A percentile compares a stretch with the other conserved stretches of the same genome.
These are phyloP conservation scores for Lasiodiplodia gonubiensis DNA, from an alignment of 2,329 filamentous ascomycete genomes.

Conservation along the genomic window DNA sequence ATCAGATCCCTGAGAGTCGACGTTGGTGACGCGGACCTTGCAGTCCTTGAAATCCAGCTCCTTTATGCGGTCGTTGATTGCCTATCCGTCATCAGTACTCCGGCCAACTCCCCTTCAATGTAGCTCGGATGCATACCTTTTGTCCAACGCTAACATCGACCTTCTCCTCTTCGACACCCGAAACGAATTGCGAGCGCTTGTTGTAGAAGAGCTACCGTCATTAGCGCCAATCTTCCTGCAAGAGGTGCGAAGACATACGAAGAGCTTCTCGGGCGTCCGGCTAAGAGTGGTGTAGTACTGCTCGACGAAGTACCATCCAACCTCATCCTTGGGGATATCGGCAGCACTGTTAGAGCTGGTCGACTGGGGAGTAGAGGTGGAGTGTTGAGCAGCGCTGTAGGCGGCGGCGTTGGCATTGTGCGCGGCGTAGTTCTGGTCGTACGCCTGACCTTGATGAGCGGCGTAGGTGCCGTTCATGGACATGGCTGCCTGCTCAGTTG, in stretches of 20 bases:
- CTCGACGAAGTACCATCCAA: conserved; percentile 99
- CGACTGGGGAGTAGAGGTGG: conserved; percentile 32
- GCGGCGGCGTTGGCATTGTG: conserved; percentile 32
- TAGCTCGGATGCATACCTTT: conserved; percentile 65
- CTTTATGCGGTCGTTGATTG: conserved; percentile 94
- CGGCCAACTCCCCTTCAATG: background rate
- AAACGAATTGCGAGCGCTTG: conserved; percentile 94
- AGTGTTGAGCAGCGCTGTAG: conserved; percentile 41
- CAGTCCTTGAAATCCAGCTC: conserved; percentile 92
- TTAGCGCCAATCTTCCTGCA: conserved; percentile 33
- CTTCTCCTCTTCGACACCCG: conserved; percentile 87
- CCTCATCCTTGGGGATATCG: conserved; percentile 80
- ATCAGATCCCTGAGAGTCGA: conserved; percentile 91
- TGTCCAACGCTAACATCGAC: conserved; percentile 86
- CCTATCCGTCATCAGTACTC: conserved; percentile 56
- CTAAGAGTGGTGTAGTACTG: conserved; percentile 98
- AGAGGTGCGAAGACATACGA: conserved; percentile 53
- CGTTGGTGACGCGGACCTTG: conserved; percentile 97
- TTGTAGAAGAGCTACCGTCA: conserved; percentile 77
- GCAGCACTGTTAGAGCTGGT: conserved; percentile 32
- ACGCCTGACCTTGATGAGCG: conserved; percentile 46
- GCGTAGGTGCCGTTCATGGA: conserved; percentile 58
- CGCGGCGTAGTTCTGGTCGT: conserved; percentile 45
- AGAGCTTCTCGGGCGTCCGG: conserved; percentile 91
- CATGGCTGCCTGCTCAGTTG: conserved; percentile 46